Conservation (phyloP, 495 filamentous ascomycete species). For the Glutinoglossum americanum region DNA sequence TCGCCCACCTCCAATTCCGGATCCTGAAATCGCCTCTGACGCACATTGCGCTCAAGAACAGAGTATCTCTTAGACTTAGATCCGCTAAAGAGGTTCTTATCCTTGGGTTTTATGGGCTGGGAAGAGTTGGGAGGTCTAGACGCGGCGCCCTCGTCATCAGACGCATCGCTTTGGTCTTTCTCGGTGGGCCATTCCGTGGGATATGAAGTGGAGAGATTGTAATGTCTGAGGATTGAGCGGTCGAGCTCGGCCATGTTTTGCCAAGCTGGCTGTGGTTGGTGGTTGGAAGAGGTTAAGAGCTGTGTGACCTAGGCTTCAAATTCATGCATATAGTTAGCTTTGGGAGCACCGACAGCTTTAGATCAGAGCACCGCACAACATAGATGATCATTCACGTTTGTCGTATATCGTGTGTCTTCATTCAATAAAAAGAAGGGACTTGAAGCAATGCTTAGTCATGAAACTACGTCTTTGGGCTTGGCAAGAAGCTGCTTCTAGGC, state of each 20-base stretch:
- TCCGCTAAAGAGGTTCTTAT: background rate
- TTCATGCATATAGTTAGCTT: background rate
- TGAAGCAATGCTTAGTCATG: background rate
- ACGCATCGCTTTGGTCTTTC: slow-evolving; percentile 48
- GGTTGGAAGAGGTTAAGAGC: background rate
- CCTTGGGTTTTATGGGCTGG: background rate
- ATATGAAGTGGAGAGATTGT: slow-evolving; percentile 59
- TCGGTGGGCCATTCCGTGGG: slow-evolving; percentile 75
- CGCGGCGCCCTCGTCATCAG: slow-evolving; percentile 31
- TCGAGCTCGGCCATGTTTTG: slow-evolving; percentile 37
- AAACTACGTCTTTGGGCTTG: background rate
- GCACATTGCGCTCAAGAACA: slow-evolving; percentile 52
- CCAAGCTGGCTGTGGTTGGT: background rate
- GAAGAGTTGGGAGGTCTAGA: background rate
- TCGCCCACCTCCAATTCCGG: slow-evolving; percentile 48
- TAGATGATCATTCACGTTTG: background rate
- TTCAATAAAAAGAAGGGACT: background rate
- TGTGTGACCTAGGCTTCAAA: background rate
- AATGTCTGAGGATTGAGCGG: slow-evolving; percentile 63
- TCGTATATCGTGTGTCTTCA: background rate
- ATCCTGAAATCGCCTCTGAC: slow-evolving; percentile 38
- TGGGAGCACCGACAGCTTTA: background rate
- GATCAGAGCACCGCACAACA: background rate
- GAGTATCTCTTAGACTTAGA: slow-evolving; percentile 37
- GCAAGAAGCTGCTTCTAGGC: background rate